A percentile compares a stretch with the other conserved stretches of the same genome.
Conservation (phyloP, 306 rosid species). For the Cicer yamashitae region DNA sequence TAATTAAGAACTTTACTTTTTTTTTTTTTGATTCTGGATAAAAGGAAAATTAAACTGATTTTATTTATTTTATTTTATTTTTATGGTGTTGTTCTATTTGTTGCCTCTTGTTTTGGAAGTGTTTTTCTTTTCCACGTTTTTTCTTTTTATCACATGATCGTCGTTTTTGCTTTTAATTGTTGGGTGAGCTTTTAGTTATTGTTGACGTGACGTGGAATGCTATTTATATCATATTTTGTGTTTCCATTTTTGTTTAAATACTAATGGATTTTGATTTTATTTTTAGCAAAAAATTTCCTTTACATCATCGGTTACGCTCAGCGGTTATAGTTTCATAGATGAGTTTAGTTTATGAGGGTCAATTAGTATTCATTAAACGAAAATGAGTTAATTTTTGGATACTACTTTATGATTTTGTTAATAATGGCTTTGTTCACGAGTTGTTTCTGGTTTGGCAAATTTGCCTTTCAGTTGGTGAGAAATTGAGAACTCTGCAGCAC, state of each 20-base stretch:
- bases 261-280: background rate
- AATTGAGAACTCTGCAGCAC: too few species aligned
- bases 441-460: background rate
- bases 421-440: background rate
- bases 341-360: constrained; percentile 12
- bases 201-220: constrained; percentile 41
- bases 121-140: constrained; percentile 25
- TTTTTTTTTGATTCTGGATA: background rate
- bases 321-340: background rate
- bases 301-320: too few species aligned
- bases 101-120: constrained; percentile 41
- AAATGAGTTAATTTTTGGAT: background rate
- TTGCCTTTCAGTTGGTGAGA: background rate
- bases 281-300: background rate
- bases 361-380: background rate
- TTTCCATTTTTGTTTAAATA: constrained; percentile 48
- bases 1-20: background rate
- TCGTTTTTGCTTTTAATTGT: constrained; percentile 43
- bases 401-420: constrained; percentile 7
- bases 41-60: background rate
- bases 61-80: background rate
- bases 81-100: constrained; percentile 7
- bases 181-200: constrained; percentile 23
- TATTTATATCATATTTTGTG: constrained; percentile 39
- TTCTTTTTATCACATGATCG: constrained; percentile 36